These are phyloP conservation scores for Daldinia decipiens DNA, from an alignment of 495 filamentous ascomycete genomes.

Conservation along the genomic window DNA sequence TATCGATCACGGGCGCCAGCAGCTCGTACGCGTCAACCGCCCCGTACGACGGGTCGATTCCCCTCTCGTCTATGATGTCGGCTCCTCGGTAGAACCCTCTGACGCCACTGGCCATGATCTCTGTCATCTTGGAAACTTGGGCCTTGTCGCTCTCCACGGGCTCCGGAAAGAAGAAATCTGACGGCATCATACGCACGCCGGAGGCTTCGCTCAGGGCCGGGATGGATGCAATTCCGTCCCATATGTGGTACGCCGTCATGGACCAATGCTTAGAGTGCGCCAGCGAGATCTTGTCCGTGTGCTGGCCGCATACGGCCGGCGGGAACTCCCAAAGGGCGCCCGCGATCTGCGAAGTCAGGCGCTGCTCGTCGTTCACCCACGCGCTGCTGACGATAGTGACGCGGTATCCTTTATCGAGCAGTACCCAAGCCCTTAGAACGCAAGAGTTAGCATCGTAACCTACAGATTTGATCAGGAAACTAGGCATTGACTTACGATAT, in stretches of 20 bases:
- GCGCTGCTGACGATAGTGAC: slow-evolving; percentile 60
- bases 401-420: slow-evolving; percentile 60
- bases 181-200: slow-evolving; percentile 57
- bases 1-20: slow-evolving; percentile 61
- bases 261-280: slow-evolving; percentile 57
- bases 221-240: slow-evolving; percentile 52
- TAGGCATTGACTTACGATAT: slow-evolving; percentile 44
- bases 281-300: slow-evolving; percentile 55
- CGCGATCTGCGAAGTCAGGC: slow-evolving; percentile 62
- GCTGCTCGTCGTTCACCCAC: slow-evolving; percentile 54
- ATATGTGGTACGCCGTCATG: slow-evolving; percentile 58
- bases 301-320: slow-evolving; percentile 59
- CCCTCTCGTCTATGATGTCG: slow-evolving; percentile 51
- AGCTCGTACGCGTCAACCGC: slow-evolving; percentile 61
- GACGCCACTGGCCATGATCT: slow-evolving; percentile 51
- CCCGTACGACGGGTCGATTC: slow-evolving; percentile 52
- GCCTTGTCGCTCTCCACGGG: slow-evolving; percentile 48
- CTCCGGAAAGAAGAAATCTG: slow-evolving; percentile 55
- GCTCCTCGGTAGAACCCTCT: slow-evolving; percentile 53
- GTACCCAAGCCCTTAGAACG: slow-evolving; percentile 52
- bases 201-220: slow-evolving; percentile 47
- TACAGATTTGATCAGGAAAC: background rate
- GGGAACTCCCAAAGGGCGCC: slow-evolving; percentile 65
- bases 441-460: slow-evolving; percentile 23
- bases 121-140: slow-evolving; percentile 53